Percentiles rank a stretch among this genome's conserved stretches.
Conservation (phyloP, 2,329 filamentous ascomycete genomes). For the Fusarium pininemorale region DNA sequence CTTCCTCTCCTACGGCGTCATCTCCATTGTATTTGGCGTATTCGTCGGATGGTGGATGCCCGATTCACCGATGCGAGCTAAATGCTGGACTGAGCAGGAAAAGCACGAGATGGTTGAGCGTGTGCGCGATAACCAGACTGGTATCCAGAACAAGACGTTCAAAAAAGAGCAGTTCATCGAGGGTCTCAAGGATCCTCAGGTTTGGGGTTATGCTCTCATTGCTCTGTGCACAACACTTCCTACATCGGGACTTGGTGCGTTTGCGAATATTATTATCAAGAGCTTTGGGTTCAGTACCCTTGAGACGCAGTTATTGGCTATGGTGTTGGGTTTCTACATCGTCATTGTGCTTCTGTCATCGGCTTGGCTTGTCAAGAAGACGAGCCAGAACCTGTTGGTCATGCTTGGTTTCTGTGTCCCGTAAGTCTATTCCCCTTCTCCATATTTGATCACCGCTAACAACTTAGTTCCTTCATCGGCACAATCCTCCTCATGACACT, state of each 20-base stretch:
- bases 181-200: slow-evolving; percentile 71
- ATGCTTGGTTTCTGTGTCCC: slow-evolving; percentile 75
- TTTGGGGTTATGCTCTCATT: slow-evolving; percentile 71
- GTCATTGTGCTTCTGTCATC: slow-evolving; percentile 74
- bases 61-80: slow-evolving; percentile 76
- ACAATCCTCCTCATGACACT: slow-evolving; percentile 72
- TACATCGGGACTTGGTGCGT: slow-evolving; percentile 76
- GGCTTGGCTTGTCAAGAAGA: slow-evolving; percentile 74
- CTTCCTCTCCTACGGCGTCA: slow-evolving; percentile 71
- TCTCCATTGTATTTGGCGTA: slow-evolving; percentile 70
- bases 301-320: slow-evolving; percentile 76
- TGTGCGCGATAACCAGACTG: slow-evolving; percentile 68
- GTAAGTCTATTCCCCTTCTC: slow-evolving; percentile 43
- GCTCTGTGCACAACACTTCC: slow-evolving; percentile 77
- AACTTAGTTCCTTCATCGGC: slow-evolving; percentile 63
- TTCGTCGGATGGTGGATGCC: slow-evolving; percentile 73
- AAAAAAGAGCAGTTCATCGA: slow-evolving; percentile 58
- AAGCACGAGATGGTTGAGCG: slow-evolving; percentile 71
- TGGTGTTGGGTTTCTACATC: slow-evolving; percentile 79
- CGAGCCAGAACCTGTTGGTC: slow-evolving; percentile 71
- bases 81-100: slow-evolving; percentile 73
- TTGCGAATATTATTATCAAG: slow-evolving; percentile 78
- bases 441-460: neutral
- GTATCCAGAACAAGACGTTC: slow-evolving; percentile 64
- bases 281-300: slow-evolving; percentile 72